Base-by-base conservation (phyloP, 768 basidiomycete species). In the Strobilomyces dryophilus region DNA sequence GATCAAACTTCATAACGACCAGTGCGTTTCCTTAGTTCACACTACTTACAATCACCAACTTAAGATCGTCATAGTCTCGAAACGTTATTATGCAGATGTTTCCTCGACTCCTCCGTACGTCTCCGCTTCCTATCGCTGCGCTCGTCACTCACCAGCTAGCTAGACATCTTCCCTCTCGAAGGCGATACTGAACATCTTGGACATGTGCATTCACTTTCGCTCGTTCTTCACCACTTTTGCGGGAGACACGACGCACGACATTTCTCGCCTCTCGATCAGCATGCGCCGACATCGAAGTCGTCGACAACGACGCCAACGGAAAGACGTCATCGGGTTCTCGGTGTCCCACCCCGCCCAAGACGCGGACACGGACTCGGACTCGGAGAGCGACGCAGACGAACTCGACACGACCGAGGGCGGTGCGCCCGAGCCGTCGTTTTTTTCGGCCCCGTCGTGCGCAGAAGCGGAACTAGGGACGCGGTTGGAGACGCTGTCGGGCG, bases 151-250 rank as follows among this genome's bases (percentile, higher is more conserved):
- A 26, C n/a, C n/a, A 21, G 2, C 4, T 11, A 5, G 31, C 42
- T 10, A 91, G 88, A 84, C 84, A 18, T 74, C 78, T 0, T 75
- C 84, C 17, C 71, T 90, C 8, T 81, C 83, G 61, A 79, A 79
- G 55, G 79, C 84, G 21, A 79, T 92, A 44, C 56, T 86, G 20
- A 82, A 83, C 8, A 78, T 90, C 53, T 73, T 92, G 26, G 88
- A 92, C 66, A 83, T 90, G 74, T 77, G 80, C 35, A 70, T 92
- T 5, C 79, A 82, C 59, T 92, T 92, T 66, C 80, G 78, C 54
- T 78, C 82, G 43, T 72, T 79, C 47, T 87, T 89, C 60, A 69
- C 78, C 20, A 69, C 81, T 0, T 82, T 83, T 60, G 77, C 79
- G 14, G 83, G 83, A 2, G 79, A 85, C 55, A 78, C 77, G 2